These are phyloP conservation scores for Nemania sp. DNA, from an alignment of 2,329 filamentous ascomycete genomes.

Conservation along the genomic window DNA sequence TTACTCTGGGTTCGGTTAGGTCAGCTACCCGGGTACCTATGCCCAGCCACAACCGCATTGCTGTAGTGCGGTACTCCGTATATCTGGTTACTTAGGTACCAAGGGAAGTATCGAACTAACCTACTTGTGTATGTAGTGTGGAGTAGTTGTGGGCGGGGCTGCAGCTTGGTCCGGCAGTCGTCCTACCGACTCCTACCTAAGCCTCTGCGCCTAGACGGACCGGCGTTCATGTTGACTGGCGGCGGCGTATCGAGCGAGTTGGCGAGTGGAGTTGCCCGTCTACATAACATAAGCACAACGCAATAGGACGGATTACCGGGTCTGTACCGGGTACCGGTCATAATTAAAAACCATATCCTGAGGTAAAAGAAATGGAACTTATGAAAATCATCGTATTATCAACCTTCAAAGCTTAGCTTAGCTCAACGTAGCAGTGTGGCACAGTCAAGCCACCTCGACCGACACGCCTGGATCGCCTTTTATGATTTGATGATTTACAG, in stretches of 20 bases:
- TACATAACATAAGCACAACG: not conserved
- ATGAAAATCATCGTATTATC: not conserved
- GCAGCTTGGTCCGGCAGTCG: slow-evolving; percentile 24
- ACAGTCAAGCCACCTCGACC: slow-evolving; percentile 21
- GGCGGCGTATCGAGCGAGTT: not conserved
- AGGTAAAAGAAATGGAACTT: no score
- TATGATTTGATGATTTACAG: slow-evolving; percentile 17
- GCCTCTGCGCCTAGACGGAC: slow-evolving; percentile 6
- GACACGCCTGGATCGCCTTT: not conserved
- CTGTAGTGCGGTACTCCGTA: not conserved
- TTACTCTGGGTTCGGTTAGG: not conserved
- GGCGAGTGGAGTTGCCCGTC: not conserved
- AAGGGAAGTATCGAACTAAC: no score
- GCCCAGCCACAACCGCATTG: not conserved
- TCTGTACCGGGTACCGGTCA: not conserved
- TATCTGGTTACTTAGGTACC: no score
- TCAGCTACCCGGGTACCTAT: not conserved
- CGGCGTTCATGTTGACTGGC: not conserved
- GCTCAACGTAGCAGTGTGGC: slow-evolving; percentile 15
- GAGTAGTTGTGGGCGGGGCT: slow-evolving; percentile 1
- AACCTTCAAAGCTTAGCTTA: slow-evolving; percentile 10
- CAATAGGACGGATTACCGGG: not conserved
- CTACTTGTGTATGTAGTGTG: no score
- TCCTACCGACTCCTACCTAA: slow-evolving; percentile 13
- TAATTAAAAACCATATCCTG: not conserved